A percentile compares a stretch with the other conserved stretches of the same genome.
Conservation (phyloP, 2,329 filamentous ascomycete species). For the Trichoderma semiorbis region DNA sequence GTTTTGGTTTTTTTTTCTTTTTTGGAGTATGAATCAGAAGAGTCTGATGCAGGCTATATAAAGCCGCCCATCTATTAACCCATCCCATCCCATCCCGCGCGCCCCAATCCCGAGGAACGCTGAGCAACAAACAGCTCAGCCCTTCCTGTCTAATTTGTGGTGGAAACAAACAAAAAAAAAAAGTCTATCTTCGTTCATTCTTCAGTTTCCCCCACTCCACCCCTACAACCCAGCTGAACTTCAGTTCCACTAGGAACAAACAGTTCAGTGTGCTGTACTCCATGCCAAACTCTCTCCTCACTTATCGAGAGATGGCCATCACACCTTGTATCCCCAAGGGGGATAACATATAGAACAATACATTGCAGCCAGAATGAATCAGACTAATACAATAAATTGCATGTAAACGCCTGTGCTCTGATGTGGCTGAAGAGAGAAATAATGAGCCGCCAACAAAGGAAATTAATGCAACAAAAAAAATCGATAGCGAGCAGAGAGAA, state of each 20-base stretch:
- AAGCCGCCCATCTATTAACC: slow-evolving; percentile 9
- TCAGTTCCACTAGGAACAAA: not conserved
- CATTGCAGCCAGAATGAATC: not conserved
- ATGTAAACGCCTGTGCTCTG: not conserved
- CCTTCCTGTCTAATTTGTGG: not conserved
- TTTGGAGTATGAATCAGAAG: slow-evolving; percentile 3
- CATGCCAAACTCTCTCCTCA: not conserved
- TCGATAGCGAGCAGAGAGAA: not conserved
- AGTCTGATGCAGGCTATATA: not conserved
- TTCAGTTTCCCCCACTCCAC: not conserved
- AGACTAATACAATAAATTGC: not conserved
- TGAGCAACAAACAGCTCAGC: not conserved
- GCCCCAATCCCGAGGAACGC: not conserved
- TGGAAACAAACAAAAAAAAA: not conserved
- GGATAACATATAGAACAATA: not conserved
- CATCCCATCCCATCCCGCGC: not conserved
- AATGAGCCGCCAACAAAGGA: not conserved
- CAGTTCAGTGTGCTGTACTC: not conserved
- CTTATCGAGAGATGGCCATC: not conserved
- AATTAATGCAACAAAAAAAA: slow-evolving; percentile 8
- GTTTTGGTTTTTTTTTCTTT: not conserved
- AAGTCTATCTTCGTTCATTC: slow-evolving; percentile 15
- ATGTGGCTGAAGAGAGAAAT: not conserved
- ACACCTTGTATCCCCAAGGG: not conserved
- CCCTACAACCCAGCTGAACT: not conserved